Evolutionary conservation across 1,284 basidiomycete species (phyloP), one percentile per base, ranked within the genome.

Genomic region (Fomitiporia mediterranea): DNA sequence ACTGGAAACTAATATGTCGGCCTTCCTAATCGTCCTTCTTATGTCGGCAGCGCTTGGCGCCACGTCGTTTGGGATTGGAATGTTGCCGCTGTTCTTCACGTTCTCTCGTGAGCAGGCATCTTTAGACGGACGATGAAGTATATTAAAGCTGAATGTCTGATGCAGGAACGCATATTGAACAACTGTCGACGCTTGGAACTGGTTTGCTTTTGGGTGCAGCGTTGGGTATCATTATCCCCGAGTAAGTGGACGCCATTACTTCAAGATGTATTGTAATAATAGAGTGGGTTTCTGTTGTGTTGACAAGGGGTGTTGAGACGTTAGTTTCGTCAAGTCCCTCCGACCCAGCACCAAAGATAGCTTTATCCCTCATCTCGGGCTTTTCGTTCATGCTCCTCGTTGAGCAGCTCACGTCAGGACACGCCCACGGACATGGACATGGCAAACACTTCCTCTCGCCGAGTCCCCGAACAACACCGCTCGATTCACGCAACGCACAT

Each of bases 141-240:
- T 35, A 17, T 30, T 38, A 38, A 35, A 43, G 44, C 40, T 46
- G 17, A 35, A 28, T 56, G 51, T 40, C 51, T 65, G 69, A 6
- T 13, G 7, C 17, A 90, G 79, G 77, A 72, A 69, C 67, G 58
- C 69, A 79, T 54, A 69, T 90, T 54, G 80, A 83, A 39, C 74
- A 78, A 28, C 71, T 93, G 34, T 83, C 84, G 7, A 80, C 81
- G 35, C 69, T 92, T 23, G 87, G 91, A 21, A 88, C 87, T 28
- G 94, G 94, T n/a, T 72, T 97, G 17, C 77, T 97, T 23, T 78
- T 96, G 23, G 94, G 94, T 13, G 89, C 93, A 4, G 92, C 92
- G 0, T 72, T 97, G 62, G 91, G 91, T 8, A 84, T 97, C 28
- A 91, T 97, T 65, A 88, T 97, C 55, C 94, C 94, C 19, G 94